These are phyloP conservation scores for Aphanomyces invadans DNA, from an alignment of 352 stramenopile species.

Conservation along the genomic window DNA sequence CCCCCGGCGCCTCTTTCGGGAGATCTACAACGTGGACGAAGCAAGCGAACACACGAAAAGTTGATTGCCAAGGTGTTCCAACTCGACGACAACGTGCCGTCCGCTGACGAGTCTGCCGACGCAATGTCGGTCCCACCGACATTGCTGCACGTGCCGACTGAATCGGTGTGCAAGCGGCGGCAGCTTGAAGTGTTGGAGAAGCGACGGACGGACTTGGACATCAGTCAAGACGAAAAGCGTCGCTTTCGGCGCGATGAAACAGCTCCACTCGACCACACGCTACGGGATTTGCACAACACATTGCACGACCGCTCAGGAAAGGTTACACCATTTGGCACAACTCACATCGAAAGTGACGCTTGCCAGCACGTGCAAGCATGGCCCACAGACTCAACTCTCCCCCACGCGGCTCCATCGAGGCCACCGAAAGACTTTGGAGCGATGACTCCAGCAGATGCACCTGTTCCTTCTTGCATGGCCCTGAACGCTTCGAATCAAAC, in stretches of 20 bases:
- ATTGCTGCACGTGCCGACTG: neutral
- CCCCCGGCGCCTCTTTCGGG: neutral
- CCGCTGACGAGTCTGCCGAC: no score
- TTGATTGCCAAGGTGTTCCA: neutral
- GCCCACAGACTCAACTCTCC: no score
- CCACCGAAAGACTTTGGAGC: no score
- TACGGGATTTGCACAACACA: neutral
- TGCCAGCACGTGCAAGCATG: no score
- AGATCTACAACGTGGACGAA: neutral
- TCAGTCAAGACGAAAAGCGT: neutral
- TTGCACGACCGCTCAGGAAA: no score
- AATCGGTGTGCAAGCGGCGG: constrained; percentile 34
- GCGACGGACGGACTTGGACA: constrained; percentile 1
- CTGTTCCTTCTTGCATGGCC: no score
- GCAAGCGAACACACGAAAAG: neutral
- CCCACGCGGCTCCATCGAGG: no score
- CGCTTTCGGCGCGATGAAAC: neutral
- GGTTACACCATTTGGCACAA: no score
- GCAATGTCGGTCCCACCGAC: neutral
- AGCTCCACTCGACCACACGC: neutral
- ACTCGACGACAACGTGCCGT: no score
- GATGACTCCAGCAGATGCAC: no score
- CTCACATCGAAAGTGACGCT: no score
- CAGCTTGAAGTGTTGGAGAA: constrained; percentile 36
- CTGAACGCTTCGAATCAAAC: no score